These are phyloP conservation scores for Penicillium robsamsonii DNA, from an alignment of 495 filamentous ascomycete species.

Conservation along the genomic window DNA sequence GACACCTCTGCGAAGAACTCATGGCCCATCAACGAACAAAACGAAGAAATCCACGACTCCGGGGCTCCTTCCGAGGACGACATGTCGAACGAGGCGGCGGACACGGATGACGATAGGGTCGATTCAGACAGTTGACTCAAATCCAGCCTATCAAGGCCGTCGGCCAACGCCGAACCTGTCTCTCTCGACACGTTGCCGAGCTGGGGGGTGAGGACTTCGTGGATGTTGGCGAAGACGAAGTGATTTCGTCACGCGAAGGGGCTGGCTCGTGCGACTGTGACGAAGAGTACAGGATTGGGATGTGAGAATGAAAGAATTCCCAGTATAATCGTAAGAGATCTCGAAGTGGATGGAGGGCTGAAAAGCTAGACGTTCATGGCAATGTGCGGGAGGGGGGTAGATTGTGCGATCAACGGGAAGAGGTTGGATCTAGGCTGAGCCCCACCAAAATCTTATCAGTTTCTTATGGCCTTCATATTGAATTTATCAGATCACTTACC, in stretches of 20 bases:
- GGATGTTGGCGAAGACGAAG: conserved; percentile 22
- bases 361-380: conserved; percentile 35
- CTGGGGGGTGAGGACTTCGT: conserved; percentile 23
- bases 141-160: conserved; percentile 53
- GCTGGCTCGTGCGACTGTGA: conserved; percentile 4
- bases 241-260: conserved; percentile 28
- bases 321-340: neutral
- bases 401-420: conserved; percentile 40
- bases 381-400: conserved; percentile 36
- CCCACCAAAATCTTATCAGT: conserved; percentile 27
- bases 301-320: neutral
- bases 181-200: conserved; percentile 54
- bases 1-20: conserved; percentile 99
- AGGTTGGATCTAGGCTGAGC: conserved; percentile 20
- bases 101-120: conserved; percentile 47
- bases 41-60: conserved; percentile 96
- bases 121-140: conserved; percentile 51
- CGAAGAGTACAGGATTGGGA: conserved; percentile 8
- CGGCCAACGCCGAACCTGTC: conserved; percentile 52
- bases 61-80: conserved; percentile 76
- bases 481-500: conserved; percentile 3
- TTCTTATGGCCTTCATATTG: conserved; percentile 9
- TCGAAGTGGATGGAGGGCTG: conserved; percentile 16
- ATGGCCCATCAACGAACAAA: conserved; percentile 91
- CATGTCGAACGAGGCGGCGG: conserved; percentile 53